These are phyloP conservation scores for Phialophora expanda DNA, from an alignment of 2,329 filamentous ascomycete species.

Conservation along the genomic window DNA sequence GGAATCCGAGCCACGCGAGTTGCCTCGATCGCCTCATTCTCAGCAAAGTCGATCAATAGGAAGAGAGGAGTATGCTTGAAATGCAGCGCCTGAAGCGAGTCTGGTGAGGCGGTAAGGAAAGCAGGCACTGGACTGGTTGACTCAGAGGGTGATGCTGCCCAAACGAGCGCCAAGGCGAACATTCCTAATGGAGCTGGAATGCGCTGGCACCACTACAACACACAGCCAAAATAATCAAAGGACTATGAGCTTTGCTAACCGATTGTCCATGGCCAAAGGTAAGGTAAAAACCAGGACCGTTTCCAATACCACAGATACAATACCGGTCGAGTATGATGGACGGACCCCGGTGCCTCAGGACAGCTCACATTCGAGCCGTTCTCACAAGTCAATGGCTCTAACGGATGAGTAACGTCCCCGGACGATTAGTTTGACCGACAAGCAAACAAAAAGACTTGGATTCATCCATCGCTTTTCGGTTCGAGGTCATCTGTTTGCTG, in stretches of 20 bases:
- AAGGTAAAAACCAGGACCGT: constrained; percentile 25
- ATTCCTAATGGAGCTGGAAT: constrained; percentile 14
- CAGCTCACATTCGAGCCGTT: not conserved
- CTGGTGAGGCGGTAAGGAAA: constrained; percentile 20
- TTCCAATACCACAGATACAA: constrained; percentile 21
- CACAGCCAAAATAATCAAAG: constrained; percentile 9
- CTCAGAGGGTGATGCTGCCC: constrained; percentile 22
- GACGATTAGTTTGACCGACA: not conserved
- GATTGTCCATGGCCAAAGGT: constrained; percentile 6
- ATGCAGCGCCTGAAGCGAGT: constrained; percentile 8
- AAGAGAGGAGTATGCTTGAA: not conserved
- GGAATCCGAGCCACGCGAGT: constrained; percentile 15
- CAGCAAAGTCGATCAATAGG: constrained; percentile 23
- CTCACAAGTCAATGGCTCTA: not conserved
- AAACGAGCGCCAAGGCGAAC: constrained; percentile 27
- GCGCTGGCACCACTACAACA: constrained; percentile 31
- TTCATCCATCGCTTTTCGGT: not conserved
- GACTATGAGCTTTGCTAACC: not conserved
- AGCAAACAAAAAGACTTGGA: not conserved
- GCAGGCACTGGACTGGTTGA: constrained; percentile 23
- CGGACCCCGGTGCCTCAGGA: not conserved
- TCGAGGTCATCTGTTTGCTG: constrained; percentile 14
- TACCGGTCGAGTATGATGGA: constrained; percentile 3
- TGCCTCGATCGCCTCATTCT: constrained; percentile 29
- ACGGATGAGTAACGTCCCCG: not conserved